A percentile compares a stretch with the other conserved stretches of the same genome.
These are phyloP conservation scores for Aspergillus versicolor DNA, from an alignment of 2,329 filamentous ascomycete genomes.

Conservation along the genomic window DNA sequence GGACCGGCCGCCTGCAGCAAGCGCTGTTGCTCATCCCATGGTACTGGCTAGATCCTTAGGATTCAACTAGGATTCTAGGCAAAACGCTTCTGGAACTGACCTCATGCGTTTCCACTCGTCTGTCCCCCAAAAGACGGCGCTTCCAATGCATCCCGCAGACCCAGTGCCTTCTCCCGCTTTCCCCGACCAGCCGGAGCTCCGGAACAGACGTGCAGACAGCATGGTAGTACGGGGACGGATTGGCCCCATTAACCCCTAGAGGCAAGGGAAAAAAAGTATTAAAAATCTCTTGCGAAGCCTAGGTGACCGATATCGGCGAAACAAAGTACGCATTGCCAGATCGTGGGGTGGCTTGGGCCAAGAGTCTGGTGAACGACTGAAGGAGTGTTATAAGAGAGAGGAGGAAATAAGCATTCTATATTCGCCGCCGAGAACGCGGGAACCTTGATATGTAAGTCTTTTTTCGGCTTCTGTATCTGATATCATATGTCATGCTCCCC, in stretches of 20 bases:
- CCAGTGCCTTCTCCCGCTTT: conserved; percentile 18
- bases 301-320: conserved; percentile 3
- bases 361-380: not conserved
- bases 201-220: conserved; percentile 17
- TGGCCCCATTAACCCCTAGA: conserved; percentile 9
- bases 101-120: conserved; percentile 10
- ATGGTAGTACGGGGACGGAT: conserved; percentile 17
- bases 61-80: conserved; percentile 1
- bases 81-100: conserved; percentile 16
- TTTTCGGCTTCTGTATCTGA: conserved; percentile 11
- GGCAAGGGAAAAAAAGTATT: conserved; percentile 3
- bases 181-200: conserved; percentile 24
- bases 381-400: conserved; percentile 2
- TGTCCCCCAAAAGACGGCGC: conserved; percentile 10
- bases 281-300: not conserved
- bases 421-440: conserved; percentile 22
- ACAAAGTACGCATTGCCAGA: not conserved
- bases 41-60: conserved; percentile 12
- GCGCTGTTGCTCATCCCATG: conserved; percentile 14
- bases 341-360: not conserved
- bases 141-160: conserved; percentile 20
- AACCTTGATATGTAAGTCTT: conserved; percentile 10
- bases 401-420: conserved; percentile 30
- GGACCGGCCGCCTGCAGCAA: conserved; percentile 30
- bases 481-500: conserved; percentile 20